Conservation (phyloP, 2,329 filamentous ascomycete species). For the Sporothrix protearum region DNA sequence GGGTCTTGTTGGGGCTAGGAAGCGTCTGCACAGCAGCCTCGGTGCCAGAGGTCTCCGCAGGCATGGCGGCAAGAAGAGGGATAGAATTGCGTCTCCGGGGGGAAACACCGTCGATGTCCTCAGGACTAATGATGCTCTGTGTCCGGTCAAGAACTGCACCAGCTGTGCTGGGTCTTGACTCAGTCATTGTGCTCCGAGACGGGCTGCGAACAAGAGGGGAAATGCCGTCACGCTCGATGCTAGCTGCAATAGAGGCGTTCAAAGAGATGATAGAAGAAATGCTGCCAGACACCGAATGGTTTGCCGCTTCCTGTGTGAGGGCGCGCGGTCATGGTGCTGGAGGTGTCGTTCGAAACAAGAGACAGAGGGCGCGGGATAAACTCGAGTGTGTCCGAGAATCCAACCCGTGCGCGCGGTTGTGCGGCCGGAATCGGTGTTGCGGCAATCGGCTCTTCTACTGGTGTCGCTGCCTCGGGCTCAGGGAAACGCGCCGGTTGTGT, state of each 20-base stretch:
- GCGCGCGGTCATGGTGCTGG: conserved; percentile 68
- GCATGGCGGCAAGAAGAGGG: conserved; percentile 48
- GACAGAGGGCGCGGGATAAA: conserved; percentile 81
- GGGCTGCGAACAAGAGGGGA: conserved; percentile 40
- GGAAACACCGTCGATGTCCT: conserved; percentile 36
- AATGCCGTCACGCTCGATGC: conserved; percentile 41
- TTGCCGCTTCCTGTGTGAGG: conserved; percentile 40
- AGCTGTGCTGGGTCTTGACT: conserved; percentile 64
- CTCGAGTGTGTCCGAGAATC: conserved; percentile 79
- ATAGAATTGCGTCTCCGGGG: conserved; percentile 58
- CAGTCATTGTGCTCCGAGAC: conserved; percentile 40
- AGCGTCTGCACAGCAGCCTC: conserved; percentile 34
- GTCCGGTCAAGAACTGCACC: conserved; percentile 63
- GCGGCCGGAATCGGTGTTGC: conserved; percentile 19
- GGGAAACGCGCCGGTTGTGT: not conserved
- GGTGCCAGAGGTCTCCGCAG: conserved; percentile 33
- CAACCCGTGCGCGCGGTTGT: conserved; percentile 60
- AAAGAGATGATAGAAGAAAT: conserved; percentile 72
- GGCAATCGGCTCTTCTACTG: not conserved
- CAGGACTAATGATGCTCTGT: conserved; percentile 38
- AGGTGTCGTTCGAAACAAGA: conserved; percentile 77
- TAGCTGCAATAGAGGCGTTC: conserved; percentile 42
- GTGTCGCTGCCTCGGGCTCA: not conserved
- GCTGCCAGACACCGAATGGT: conserved; percentile 73
- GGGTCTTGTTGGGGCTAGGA: conserved; percentile 49